These are phyloP conservation scores for Fistulifera pelliculosa DNA, from an alignment of 108 stramenopile genomes.

Conservation along the genomic window DNA sequence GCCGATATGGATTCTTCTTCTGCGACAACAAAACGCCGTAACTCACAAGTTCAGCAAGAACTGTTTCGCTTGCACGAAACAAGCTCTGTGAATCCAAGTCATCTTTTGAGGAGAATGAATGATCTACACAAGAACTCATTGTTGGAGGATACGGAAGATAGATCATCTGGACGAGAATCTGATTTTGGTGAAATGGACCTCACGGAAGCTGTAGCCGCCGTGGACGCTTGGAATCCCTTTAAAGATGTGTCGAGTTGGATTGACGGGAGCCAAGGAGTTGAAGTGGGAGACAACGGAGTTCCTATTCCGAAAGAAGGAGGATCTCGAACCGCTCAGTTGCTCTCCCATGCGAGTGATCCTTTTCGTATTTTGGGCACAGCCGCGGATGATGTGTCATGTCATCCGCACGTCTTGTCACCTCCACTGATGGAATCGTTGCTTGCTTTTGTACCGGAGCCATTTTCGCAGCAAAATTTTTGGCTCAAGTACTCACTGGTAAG, in stretches of 20 bases:
- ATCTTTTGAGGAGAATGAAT: constrained; percentile 14
- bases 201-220: not conserved
- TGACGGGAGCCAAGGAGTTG: constrained; percentile 10
- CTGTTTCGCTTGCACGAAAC: constrained; percentile 30
- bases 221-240: constrained; percentile 1
- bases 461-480: constrained; percentile 53
- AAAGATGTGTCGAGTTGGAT: constrained; percentile 13
- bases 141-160: constrained; percentile 1
- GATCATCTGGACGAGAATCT: not conserved
- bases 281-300: constrained; percentile 11
- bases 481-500: constrained; percentile 58
- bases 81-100: constrained; percentile 17
- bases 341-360: not conserved
- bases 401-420: constrained; percentile 61
- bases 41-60: constrained; percentile 27
- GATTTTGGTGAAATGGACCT: not conserved
- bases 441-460: constrained; percentile 45
- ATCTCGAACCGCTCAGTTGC: not conserved
- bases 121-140: not conserved
- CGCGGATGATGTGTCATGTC: constrained; percentile 37
- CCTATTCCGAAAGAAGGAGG: not conserved
- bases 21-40: constrained; percentile 5
- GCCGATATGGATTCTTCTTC: not conserved
- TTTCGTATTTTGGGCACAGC: constrained; percentile 64
- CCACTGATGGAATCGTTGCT: constrained; percentile 50